phyloP scores from a whole-genome alignment of 495 filamentous ascomycete genomes.

The Tuber umbilicatum region DNA sequence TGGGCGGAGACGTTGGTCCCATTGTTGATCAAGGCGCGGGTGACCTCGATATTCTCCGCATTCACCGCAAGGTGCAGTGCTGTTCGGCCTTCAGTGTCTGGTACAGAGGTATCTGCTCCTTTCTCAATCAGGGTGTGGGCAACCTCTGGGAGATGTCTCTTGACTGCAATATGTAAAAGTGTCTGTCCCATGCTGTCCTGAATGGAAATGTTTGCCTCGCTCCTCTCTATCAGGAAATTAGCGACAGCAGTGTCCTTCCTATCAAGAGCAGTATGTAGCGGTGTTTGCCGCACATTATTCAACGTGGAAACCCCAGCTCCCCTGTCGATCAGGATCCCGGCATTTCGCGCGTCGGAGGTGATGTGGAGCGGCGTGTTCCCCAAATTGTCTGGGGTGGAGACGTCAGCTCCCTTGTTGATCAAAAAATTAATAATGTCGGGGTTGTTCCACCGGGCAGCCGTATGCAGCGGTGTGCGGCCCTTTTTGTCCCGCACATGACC shows the following conservation, averaged over 20 bases:
- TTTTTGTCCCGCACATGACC: neutral
- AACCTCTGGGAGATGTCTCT: neutral
- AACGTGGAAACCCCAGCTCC: neutral
- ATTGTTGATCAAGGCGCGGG: slow-evolving; percentile 9
- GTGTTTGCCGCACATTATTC: slow-evolving; percentile 8
- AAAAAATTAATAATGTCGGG: neutral
- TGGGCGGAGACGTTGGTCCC: slow-evolving; percentile 18
- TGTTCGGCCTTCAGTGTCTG: slow-evolving; percentile 8
- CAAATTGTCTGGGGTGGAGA: neutral
- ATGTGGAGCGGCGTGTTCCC: slow-evolving; percentile 2
- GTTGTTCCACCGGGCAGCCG: neutral
- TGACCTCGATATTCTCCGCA: neutral
- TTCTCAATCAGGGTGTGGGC: neutral
- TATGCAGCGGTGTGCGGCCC: slow-evolving; percentile 3
- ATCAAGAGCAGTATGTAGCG: slow-evolving; percentile 10
- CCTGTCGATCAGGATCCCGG: neutral
- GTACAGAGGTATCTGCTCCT: slow-evolving; percentile 4
- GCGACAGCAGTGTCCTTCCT: neutral
- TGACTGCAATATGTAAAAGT: slow-evolving; percentile 2
- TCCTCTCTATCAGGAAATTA: neutral
- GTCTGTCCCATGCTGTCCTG: neutral
- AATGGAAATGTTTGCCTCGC: neutral
- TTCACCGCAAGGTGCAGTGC: slow-evolving; percentile 29
- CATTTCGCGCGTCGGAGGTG: neutral
- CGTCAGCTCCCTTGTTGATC: neutral